Conservation (phyloP, 1,284 basidiomycete genomes). For the Melampsora larici-populina region DNA sequence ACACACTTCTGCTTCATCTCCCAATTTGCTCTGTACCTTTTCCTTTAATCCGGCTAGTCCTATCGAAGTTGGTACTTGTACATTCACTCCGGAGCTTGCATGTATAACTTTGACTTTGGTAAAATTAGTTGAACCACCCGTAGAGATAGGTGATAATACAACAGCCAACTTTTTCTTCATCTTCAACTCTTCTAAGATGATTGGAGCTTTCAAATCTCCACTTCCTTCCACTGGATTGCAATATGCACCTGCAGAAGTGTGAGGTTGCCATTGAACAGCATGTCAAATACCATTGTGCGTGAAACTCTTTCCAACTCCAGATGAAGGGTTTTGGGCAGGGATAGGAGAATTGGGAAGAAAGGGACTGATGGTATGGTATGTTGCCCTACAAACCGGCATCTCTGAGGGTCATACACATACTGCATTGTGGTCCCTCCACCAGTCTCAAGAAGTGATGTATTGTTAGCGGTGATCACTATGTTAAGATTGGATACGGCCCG, state of each 20-base stretch:
- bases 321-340: neutral
- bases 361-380: constrained; percentile 2
- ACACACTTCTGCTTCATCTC: neutral
- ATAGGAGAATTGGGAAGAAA: constrained; percentile 23
- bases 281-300: neutral
- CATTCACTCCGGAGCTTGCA: neutral
- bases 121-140: neutral
- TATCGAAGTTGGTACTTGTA: neutral
- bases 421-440: neutral
- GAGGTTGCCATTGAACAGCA: constrained; percentile 8
- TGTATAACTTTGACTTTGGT: neutral
- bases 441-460: neutral
- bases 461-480: neutral
- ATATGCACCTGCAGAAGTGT: constrained; percentile 17
- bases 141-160: neutral
- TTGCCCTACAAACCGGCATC: neutral
- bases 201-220: neutral
- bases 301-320: neutral
- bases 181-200: neutral
- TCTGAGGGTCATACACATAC: constrained; percentile 11
- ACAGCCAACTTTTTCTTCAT: too few relatives aligned
- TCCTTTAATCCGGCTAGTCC: neutral
- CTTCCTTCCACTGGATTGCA: neutral
- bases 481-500: neutral
- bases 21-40: neutral